phyloP scores from a whole-genome alignment of 176 grass and related monocot species.

The Elymus sibiricus region DNA sequence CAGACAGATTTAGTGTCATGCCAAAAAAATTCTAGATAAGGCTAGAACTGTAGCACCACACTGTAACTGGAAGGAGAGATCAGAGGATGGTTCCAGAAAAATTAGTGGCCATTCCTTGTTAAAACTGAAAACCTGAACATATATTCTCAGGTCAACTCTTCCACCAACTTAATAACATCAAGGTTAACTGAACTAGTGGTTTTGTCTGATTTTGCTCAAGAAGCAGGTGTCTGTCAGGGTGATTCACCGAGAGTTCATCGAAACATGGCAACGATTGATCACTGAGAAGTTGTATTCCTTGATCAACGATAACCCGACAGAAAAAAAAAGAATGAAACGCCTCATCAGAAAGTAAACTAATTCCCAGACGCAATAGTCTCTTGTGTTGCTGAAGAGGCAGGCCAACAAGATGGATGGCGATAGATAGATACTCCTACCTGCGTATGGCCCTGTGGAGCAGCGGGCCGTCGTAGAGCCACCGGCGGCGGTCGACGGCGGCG shows the following conservation, averaged over 20 bases:
- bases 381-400: background rate
- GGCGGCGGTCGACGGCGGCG: conserved; percentile 63
- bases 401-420: background rate
- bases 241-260: background rate
- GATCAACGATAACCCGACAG: background rate
- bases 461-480: conserved; percentile 79
- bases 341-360: too few relatives aligned
- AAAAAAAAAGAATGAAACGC: background rate
- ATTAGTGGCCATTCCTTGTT: background rate
- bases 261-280: background rate
- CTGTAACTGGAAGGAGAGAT: background rate
- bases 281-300: background rate
- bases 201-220: background rate
- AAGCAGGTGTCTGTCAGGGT: background rate
- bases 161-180: background rate
- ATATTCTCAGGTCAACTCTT: too few relatives aligned
- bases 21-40: background rate
- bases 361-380: background rate
- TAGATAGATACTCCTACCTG: conserved; percentile 46
- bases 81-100: background rate
- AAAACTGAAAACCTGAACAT: background rate
- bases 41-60: background rate
- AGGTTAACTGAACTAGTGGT: background rate
- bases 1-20: background rate
- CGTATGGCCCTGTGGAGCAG: conserved; percentile 60